Conservation (phyloP, 495 filamentous ascomycete species). For the Penicillium taxi region DNA sequence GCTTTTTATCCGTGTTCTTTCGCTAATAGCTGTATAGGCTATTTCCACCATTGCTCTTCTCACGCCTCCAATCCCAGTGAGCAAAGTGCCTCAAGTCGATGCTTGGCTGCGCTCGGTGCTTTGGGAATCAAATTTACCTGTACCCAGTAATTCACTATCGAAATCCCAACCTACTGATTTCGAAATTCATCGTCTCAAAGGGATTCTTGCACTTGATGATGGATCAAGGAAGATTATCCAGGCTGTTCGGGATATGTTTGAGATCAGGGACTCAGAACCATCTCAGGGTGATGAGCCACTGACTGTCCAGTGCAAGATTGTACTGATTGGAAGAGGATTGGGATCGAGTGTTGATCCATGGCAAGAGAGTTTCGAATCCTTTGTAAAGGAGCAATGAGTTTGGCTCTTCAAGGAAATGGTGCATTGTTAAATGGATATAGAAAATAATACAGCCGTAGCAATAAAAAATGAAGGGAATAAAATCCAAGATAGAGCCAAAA, state of each 20-base stretch:
- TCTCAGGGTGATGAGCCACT: slow-evolving; percentile 12
- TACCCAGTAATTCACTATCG: slow-evolving; percentile 1
- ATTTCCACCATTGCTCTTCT: slow-evolving; percentile 78
- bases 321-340: slow-evolving; percentile 68
- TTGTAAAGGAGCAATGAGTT: slow-evolving; percentile 8
- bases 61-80: slow-evolving; percentile 46
- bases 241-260: slow-evolving; percentile 88
- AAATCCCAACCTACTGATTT: slow-evolving; percentile 29
- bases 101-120: slow-evolving; percentile 75
- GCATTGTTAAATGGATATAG: slow-evolving; percentile 15
- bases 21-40: slow-evolving; percentile 40
- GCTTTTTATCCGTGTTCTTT: neutral
- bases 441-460: slow-evolving; percentile 30
- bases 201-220: slow-evolving; percentile 53
- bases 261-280: slow-evolving; percentile 60
- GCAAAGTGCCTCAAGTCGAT: slow-evolving; percentile 56
- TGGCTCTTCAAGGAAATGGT: slow-evolving; percentile 6
- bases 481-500: slow-evolving; percentile 9
- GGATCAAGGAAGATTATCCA: slow-evolving; percentile 71
- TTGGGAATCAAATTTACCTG: slow-evolving; percentile 69
- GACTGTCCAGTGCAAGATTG: slow-evolving; percentile 56
- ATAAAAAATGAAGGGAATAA: slow-evolving; percentile 6
- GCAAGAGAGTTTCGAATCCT: slow-evolving; percentile 30
- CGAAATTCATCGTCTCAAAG: slow-evolving; percentile 84
- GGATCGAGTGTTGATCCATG: slow-evolving; percentile 23